Evolutionary conservation across 1,284 basidiomycete genomes (phyloP).

Genomic region (Heterobasidion annosum): DNA sequence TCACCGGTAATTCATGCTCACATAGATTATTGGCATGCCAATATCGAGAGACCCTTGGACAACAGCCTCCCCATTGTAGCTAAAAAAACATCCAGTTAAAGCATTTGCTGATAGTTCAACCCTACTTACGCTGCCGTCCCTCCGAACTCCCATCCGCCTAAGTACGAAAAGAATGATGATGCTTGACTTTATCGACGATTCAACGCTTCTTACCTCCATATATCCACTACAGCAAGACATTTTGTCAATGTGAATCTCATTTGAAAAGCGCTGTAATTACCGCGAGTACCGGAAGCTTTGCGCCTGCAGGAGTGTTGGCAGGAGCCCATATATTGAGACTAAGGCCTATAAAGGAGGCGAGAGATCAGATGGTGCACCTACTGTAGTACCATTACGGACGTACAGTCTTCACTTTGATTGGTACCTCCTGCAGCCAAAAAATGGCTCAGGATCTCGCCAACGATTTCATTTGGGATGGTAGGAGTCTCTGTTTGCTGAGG

Average conservation of each 20-base stretch:
- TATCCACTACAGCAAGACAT: conserved; percentile 33
- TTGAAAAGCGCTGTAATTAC: conserved; percentile 19
- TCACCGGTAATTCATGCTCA: conserved; percentile 50
- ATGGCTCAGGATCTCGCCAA: conserved; percentile 21
- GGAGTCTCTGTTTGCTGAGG: conserved; percentile 32
- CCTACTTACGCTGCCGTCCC: conserved; percentile 23
- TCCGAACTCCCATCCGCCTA: conserved; percentile 36
- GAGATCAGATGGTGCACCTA: neutral
- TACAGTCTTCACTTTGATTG: conserved; percentile 40
- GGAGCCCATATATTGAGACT: conserved; percentile 49
- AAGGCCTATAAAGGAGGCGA: conserved; percentile 32
- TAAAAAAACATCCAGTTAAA: conserved; percentile 13
- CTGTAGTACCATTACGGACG: conserved; percentile 7
- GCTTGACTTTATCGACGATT: too few relatives aligned
- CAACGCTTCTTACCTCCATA: conserved; percentile 32
- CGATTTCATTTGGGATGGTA: conserved; percentile 15
- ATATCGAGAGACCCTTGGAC: conserved; percentile 38
- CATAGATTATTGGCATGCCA: conserved; percentile 40
- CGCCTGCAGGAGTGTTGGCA: conserved; percentile 22
- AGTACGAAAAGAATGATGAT: conserved; percentile 1
- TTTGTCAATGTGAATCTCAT: neutral
- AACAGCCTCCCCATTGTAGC: conserved; percentile 34
- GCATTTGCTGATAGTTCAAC: conserved; percentile 4
- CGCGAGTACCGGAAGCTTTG: conserved; percentile 45
- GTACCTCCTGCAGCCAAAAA: conserved; percentile 21